Base-by-base conservation (phyloP, 2,329 filamentous ascomycete species). In the Monosporascus sp. region DNA sequence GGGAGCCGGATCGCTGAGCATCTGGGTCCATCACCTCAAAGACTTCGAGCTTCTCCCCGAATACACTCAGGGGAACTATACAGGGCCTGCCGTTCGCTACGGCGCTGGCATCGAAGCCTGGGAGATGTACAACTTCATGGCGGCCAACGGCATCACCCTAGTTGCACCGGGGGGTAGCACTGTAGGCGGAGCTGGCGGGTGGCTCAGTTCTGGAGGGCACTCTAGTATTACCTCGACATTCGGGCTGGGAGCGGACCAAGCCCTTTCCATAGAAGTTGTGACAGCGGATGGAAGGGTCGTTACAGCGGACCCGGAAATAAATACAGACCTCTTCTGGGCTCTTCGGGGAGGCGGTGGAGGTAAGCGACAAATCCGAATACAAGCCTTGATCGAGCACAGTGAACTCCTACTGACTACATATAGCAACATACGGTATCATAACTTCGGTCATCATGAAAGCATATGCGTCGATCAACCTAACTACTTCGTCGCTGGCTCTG, bases 321-420 rank as follows among this genome's bases (percentile, higher is more conserved):
- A 83, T 49, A 50, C 67, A 0, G 79, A 83, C 52, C 66, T 84
- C 2, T 83, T 79, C 63, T 84, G 77, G 75, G 80, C 80, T 2
- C 64, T 81, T 2, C 68, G 72, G 44, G 78, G 79, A 3, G 78
- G 79, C 7, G 79, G 80, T 1, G 74, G 73, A 34, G 75, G 78
- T 66, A 63, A 51, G 54, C 47, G 39, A 15, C 11, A 34, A 34
- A 34, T 5, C 2, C 9, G 31, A 34, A 34, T 11, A 34, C 31
- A 5, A 5, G 9, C 11, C 31, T 34, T 14, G 31, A 34, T 5
- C 31, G 11, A 34, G 11, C 11, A 14, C 31, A 34, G 3, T 18
- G 20, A 24, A n/a, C 20, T 39, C 17, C 2, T 48, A 47, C 15
- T 2, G 25, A 47, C 47, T 56, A 20, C 57, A 17, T 17, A 17